Conservation (phyloP, 345 rosid species). For the Aegle marmelos region DNA sequence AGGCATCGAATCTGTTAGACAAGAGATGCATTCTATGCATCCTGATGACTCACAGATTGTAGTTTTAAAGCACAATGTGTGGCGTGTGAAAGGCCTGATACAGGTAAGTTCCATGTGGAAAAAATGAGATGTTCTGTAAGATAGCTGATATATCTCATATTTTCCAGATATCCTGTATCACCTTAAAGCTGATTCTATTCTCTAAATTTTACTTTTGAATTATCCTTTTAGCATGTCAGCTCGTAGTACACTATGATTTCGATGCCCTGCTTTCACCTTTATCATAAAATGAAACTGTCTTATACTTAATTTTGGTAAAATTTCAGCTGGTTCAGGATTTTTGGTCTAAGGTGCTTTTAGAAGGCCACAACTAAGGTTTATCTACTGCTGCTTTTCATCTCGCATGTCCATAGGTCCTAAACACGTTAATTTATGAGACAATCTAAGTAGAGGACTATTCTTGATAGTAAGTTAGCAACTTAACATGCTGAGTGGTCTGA, state of each 20-base stretch:
- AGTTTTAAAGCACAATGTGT: conserved; percentile 83
- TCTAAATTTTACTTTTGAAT: background rate
- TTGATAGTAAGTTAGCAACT: background rate
- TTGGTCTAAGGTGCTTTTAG: conserved; percentile 4
- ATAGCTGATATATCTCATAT: background rate
- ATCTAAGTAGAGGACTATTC: background rate
- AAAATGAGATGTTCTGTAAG: background rate
- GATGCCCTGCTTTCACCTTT: background rate
- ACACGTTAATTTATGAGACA: background rate
- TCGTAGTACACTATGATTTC: background rate
- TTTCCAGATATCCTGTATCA: background rate
- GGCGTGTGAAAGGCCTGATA: conserved; percentile 98
- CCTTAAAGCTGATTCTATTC: background rate
- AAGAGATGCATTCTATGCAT: conserved; percentile 81
- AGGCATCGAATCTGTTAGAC: conserved; percentile 83
- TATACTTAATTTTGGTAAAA: background rate
- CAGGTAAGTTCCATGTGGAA: conserved; percentile 49
- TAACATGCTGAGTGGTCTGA: background rate
- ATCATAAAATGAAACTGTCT: background rate
- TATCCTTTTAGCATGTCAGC: background rate
- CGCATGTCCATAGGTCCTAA: background rate
- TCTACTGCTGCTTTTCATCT: background rate
- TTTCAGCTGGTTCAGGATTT: background rate
- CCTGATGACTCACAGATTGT: conserved; percentile 89
- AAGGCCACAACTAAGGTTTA: background rate